Percentiles rank a stretch among this genome's conserved stretches.
These are phyloP conservation scores for Mollisiaceae sp. DNA, from an alignment of 2,329 filamentous ascomycete species.

Conservation along the genomic window DNA sequence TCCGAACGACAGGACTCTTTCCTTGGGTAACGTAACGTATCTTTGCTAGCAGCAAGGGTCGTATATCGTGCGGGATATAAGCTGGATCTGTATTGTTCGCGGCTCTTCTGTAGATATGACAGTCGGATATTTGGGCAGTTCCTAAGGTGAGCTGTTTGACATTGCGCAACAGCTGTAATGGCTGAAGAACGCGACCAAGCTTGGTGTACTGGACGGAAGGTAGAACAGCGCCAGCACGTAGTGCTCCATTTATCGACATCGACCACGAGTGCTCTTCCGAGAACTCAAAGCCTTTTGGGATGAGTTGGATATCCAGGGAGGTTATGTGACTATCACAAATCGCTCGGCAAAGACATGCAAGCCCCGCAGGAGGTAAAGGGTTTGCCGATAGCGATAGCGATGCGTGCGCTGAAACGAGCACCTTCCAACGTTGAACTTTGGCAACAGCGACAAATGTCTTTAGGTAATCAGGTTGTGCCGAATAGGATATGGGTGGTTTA, in stretches of 20 bases:
- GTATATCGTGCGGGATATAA: not conserved
- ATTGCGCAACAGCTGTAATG: conserved; percentile 4
- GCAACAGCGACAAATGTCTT: not conserved
- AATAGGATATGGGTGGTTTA: not conserved
- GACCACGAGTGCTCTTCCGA: not conserved
- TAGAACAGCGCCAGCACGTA: not conserved
- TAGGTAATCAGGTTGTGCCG: not conserved
- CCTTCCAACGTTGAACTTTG: conserved; percentile 3
- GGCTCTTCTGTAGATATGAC: not conserved
- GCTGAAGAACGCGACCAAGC: not conserved
- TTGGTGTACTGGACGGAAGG: not conserved
- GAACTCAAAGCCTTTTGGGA: not conserved
- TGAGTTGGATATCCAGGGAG: not conserved
- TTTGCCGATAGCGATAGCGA: not conserved
- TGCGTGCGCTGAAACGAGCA: not conserved
- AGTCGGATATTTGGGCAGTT: not conserved
- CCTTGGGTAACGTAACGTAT: not conserved
- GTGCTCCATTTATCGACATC: not conserved
- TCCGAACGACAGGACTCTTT: not conserved
- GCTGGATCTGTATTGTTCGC: not conserved
- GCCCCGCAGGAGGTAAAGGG: not conserved
- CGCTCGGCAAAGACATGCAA: not conserved
- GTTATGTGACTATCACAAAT: not conserved
- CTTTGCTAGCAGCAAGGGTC: not conserved
- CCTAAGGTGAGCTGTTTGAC: not conserved